Conservation (phyloP, 306 rosid genomes). For the Vachellia pachyceras region DNA sequence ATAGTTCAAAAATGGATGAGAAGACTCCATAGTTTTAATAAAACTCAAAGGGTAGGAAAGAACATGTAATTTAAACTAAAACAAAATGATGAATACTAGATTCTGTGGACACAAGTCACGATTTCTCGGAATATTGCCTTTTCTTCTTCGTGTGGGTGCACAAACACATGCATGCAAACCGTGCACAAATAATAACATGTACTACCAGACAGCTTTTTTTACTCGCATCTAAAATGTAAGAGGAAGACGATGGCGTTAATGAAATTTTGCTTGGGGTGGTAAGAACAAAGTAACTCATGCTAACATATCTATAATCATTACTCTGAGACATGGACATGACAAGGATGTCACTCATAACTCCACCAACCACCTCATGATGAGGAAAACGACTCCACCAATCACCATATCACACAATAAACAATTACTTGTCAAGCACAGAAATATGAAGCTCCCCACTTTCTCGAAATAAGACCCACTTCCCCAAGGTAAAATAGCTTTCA, state of each 20-base stretch:
- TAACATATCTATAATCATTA: slow-evolving; percentile 14
- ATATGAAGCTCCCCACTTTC: background rate
- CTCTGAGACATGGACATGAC: slow-evolving; percentile 12
- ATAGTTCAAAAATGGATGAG: background rate
- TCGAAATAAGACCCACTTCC: background rate
- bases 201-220: background rate
- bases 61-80: background rate
- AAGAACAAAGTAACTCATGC: background rate
- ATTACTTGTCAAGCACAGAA: background rate
- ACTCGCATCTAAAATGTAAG: background rate
- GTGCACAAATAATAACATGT: background rate
- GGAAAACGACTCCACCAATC: background rate
- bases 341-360: slow-evolving; percentile 10
- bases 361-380: slow-evolving; percentile 26
- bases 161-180: background rate
- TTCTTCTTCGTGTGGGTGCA: slow-evolving; percentile 4
- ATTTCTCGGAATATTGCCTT: slow-evolving; percentile 1
- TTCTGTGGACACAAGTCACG: slow-evolving; percentile 1
- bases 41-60: background rate
- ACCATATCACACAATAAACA: background rate
- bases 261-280: background rate
- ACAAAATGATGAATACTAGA: background rate
- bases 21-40: background rate
- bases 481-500: slow-evolving; percentile 3
- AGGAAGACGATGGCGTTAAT: background rate